Evolutionary conservation across 83 land plant species (phyloP), one percentile per base, ranked within the genome.

Genomic region (Picea abies): DNA sequence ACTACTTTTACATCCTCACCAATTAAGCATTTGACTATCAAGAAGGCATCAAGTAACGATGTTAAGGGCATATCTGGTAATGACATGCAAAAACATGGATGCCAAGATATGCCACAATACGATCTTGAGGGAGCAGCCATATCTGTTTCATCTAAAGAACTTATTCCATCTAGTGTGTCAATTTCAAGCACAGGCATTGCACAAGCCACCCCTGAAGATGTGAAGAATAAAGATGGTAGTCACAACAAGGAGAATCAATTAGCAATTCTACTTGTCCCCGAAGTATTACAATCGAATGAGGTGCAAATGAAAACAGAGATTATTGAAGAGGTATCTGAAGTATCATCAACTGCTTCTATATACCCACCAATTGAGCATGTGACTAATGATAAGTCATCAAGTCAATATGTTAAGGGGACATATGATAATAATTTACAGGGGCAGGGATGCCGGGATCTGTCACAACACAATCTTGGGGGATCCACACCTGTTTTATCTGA

Each of bases 321-420:
- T 71, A 71, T 37, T 19, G 23, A 71, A 35, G 22, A 7, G 47
- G 49, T 44, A 39, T 39, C 44, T 39, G 47, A 44, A 44, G 6
- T 5, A 7, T 44, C 49, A 71, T 71, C 23, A 19, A 41, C 20
- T 37, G 22, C 75, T 35, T 44, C 49, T 35, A 39, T 3, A 71
- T 71, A 11, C 39, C 41, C 19, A 72, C 52, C 56, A 72, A 72
- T 72, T 72, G 52, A 41, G 2, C 32, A 72, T 39, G 52, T 19
- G 23, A 41, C 22, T 72, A 9, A 72, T 8, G 41, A 72, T 7
- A 49, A 20, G 47, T 22, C 25, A 19, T 37, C 76, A 41, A 17
- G 22, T 41, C 52, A 72, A 37, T 44, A 72, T 72, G 39, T 72
- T 37, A 72, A 72, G 76, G 76, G 41, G 3, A 72, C 41, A 72